Base-by-base conservation (phyloP, 208 protist genomes). In the Leishmania gerbilli region DNA sequence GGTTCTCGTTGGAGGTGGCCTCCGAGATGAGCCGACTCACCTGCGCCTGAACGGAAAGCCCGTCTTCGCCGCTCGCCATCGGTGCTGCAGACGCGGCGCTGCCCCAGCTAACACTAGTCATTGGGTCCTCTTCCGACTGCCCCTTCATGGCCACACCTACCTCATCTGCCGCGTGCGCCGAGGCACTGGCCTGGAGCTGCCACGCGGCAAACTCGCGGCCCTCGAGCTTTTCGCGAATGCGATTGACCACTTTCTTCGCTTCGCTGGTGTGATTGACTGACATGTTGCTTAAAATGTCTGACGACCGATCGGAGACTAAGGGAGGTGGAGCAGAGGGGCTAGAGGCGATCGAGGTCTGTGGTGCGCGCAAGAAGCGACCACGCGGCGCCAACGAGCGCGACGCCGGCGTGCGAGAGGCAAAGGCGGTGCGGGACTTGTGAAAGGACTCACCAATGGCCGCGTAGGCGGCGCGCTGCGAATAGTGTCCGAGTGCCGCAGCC, bases 1-100 rank as follows among this genome's bases (percentile, higher is more conserved):
- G 88, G 89, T 99, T 99, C 80, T 99, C 99, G 74, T 99, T 94
- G 7, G 94, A 99, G 5, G 97, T 99, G 1, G 99, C 99, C 87
- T 99, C 95, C 34, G 95, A 85, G 84, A 99, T 99, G 17, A 99
- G 87, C 62, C 92, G 90, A 21, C 97, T 71, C 27, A 99, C 98
- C 81, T 99, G 96, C 42, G 91, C 88, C 79, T 96, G 89, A 65
- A 96, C 95, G 5, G 87, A 88, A 19, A 96, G 89, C 6, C 92
- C 92, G 34, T 92, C 92, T n/a, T 92, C 90, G 47, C 53, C 56
- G 37, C 37, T 78, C 34, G 64, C 64, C 24, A 27, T 55, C 9
- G 74, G 74, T 8, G 24, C 78, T 31, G 67, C 78, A 2, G 34
- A 68, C 9, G 71, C 67, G 31, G 74, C 76, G 27, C 71, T 67